These are phyloP conservation scores for Trichoderma cornu-damae DNA, from an alignment of 2,329 filamentous ascomycete genomes.

Conservation along the genomic window DNA sequence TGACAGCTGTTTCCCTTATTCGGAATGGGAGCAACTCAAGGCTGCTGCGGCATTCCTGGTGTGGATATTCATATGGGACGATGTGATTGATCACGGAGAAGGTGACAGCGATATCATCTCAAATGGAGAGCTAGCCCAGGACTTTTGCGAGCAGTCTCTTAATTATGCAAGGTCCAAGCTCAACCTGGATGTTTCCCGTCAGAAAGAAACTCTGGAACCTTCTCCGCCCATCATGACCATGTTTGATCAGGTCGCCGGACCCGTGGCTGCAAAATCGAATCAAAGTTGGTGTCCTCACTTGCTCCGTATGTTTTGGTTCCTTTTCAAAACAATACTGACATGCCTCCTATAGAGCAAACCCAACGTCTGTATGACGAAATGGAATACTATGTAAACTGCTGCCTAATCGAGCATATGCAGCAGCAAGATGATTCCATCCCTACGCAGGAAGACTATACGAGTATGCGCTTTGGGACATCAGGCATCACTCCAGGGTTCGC, in stretches of 20 bases:
- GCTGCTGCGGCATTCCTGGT: background rate
- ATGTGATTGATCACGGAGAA: slow-evolving; percentile 6
- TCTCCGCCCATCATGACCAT: background rate
- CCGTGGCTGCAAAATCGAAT: background rate
- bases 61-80: slow-evolving; percentile 12
- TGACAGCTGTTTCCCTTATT: background rate
- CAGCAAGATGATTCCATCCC: background rate
- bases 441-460: background rate
- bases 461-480: slow-evolving; percentile 4
- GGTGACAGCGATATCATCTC: background rate
- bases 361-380: background rate
- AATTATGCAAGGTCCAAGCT: background rate
- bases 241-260: background rate
- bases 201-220: no score
- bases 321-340: background rate
- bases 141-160: slow-evolving; percentile 5
- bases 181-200: background rate
- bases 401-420: background rate
- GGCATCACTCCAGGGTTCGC: slow-evolving; percentile 5
- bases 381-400: slow-evolving; percentile 1
- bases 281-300: background rate
- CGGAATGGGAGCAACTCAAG: slow-evolving; percentile 1
- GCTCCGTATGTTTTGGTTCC: no score
- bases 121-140: background rate
- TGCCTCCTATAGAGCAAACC: background rate